These are phyloP conservation scores for Lasiosphaeria ovina DNA, from an alignment of 495 filamentous ascomycete species.

Conservation along the genomic window DNA sequence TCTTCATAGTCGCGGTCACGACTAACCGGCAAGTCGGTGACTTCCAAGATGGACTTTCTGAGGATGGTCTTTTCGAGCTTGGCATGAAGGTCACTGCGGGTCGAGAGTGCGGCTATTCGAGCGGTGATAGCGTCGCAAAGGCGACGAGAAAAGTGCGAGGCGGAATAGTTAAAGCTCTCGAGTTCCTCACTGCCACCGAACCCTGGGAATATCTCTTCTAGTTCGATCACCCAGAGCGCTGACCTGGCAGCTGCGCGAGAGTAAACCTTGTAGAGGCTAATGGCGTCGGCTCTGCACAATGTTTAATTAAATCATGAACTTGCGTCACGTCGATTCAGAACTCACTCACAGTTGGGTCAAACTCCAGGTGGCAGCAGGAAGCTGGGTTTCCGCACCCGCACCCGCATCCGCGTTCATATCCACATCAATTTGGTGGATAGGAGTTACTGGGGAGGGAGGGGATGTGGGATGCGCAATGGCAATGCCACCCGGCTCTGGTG, in stretches of 20 bases:
- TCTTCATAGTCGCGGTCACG: not conserved
- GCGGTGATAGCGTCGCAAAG: not conserved
- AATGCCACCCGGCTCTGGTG: not conserved
- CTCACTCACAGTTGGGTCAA: not conserved
- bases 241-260: not conserved
- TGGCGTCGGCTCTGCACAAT: not conserved
- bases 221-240: not conserved
- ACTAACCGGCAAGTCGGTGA: not conserved
- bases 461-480: not conserved
- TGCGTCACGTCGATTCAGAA: not conserved
- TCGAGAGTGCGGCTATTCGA: not conserved
- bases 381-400: not conserved
- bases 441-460: too few species aligned
- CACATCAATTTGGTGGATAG: not conserved
- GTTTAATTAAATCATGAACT: not conserved
- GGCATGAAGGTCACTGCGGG: not conserved
- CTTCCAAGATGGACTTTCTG: not conserved
- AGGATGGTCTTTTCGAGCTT: not conserved
- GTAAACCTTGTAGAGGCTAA: not conserved
- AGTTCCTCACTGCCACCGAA: not conserved
- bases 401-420: not conserved
- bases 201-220: not conserved
- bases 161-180: not conserved
- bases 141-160: not conserved
- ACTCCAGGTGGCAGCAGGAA: not conserved